Base-by-base conservation (phyloP, 208 protist species). In the Wallacemonas rigidus region DNA sequence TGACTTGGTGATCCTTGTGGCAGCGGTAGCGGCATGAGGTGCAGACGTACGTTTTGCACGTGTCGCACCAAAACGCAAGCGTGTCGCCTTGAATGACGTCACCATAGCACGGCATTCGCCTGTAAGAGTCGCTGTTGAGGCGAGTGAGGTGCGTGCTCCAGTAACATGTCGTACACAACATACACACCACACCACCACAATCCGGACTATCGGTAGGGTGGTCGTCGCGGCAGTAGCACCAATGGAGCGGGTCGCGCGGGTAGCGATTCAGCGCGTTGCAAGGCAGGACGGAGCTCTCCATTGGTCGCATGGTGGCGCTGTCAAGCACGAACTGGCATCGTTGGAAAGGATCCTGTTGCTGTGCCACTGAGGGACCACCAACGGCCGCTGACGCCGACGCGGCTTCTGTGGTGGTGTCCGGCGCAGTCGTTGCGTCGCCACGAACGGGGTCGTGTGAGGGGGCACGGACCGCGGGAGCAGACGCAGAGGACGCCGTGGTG, bases 141-240 rank as follows among this genome's bases (percentile, higher is more conserved):
- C 76, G 72, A 14, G 84, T 92, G 17, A 95, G 76, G 77, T 95
- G 91, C 6, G 73, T 76, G 76, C 85, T 91, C 87, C 88, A 95
- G 78, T 80, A 93, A 61, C 88, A 95, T 26, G 81, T 86, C 38
- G 76, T 71, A 76, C 91, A 95, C 40, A 95, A 76, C 82, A 93
- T 81, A 62, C 90, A 95, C 11, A 86, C 82, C 62, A 93, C 74
- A 36, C 88, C 88, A 39, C 81, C 87, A 50, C 79, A 82, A 12
- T 94, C 87, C 1, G 90, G 72, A 55, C 89, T 87, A 65, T 94
- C 85, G 5, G 63, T 72, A 5, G 84, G 83, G 53, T 85, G 62
- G 3, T 86, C 70, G 1, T 86, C 83, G 56, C 86, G 76, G 74
- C 90, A 95, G 76, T 91, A 93, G 75, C 91, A 95, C 91, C 91